A percentile compares a stretch with the other conserved stretches of the same genome.
Conservation (phyloP, 2,329 filamentous ascomycete genomes). For the Diaporthe amygdali region DNA sequence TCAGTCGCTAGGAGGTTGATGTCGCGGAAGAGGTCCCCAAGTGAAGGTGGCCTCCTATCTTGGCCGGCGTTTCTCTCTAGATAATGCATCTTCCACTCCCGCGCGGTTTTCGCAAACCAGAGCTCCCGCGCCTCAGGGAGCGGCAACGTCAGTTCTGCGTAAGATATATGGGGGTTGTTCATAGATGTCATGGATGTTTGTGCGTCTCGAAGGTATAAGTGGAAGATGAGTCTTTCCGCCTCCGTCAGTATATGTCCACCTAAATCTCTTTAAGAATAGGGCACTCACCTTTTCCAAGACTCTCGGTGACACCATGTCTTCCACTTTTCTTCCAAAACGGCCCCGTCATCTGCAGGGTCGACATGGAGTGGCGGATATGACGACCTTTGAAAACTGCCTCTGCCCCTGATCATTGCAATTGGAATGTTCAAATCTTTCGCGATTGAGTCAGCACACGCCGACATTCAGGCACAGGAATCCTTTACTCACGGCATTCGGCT, state of each 20-base stretch:
- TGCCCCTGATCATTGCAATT: constrained; percentile 54
- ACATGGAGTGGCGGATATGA: constrained; percentile 58
- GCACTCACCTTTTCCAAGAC: constrained; percentile 64
- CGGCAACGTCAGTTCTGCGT: constrained; percentile 70
- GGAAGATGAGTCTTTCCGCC: constrained; percentile 60
- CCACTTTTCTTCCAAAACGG: constrained; percentile 69
- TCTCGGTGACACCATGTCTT: constrained; percentile 67
- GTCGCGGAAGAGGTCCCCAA: constrained; percentile 63
- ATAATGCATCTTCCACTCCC: constrained; percentile 68
- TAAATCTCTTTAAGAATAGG: too few relatives aligned
- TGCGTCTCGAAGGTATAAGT: constrained; percentile 68
- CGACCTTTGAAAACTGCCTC: constrained; percentile 63
- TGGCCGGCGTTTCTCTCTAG: constrained; percentile 45
- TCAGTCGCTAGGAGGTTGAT: constrained; percentile 55
- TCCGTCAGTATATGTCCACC: background rate
- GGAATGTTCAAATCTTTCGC: constrained; percentile 33
- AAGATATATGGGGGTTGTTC: constrained; percentile 69
- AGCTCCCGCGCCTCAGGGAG: constrained; percentile 66
- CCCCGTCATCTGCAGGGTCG: constrained; percentile 58
- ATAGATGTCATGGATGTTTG: constrained; percentile 72
- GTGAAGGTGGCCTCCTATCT: constrained; percentile 51
- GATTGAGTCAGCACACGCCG: background rate
- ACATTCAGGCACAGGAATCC: too few relatives aligned
- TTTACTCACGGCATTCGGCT: constrained; percentile 53
- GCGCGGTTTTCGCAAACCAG: constrained; percentile 69